These are phyloP conservation scores for Yarrowia porcina DNA, from an alignment of 805 yeast species.

Conservation along the genomic window DNA sequence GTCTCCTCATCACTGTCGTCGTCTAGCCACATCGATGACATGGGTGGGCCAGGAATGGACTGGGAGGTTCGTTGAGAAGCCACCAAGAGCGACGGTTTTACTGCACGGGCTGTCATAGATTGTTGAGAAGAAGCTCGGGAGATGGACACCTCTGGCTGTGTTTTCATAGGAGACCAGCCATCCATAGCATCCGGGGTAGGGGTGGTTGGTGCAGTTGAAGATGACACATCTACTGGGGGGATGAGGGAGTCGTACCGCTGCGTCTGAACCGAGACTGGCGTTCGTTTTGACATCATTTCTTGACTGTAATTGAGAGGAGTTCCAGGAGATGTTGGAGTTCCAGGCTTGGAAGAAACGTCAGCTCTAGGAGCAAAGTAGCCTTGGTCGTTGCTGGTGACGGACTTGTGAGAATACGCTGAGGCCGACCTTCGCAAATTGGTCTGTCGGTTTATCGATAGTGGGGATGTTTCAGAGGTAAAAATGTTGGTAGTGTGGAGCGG, in stretches of 20 bases:
- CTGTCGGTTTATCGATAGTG: constrained; percentile 17
- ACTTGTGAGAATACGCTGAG: not conserved
- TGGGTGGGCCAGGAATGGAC: constrained; percentile 1
- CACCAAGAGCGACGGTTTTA: not conserved
- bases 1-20: constrained; percentile 12
- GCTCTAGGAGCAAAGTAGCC: constrained; percentile 5
- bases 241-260: constrained; percentile 18
- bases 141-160: constrained; percentile 3
- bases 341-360: constrained; percentile 2
- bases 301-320: constrained; percentile 19
- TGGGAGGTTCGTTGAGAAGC: not conserved
- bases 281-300: constrained; percentile 10
- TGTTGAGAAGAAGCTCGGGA: not conserved
- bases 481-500: constrained; percentile 5
- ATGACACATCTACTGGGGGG: not conserved
- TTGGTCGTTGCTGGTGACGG: not conserved
- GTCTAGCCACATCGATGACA: constrained; percentile 17
- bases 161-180: not conserved
- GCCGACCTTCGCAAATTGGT: not conserved
- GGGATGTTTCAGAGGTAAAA: constrained; percentile 15
- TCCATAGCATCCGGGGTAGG: not conserved
- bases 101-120: not conserved
- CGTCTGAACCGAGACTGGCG: not conserved
- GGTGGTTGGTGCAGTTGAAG: not conserved
- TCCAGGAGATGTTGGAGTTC: constrained; percentile 1